phyloP scores from a whole-genome alignment of 805 yeast genomes.

The Suhomyces pyralidae region DNA sequence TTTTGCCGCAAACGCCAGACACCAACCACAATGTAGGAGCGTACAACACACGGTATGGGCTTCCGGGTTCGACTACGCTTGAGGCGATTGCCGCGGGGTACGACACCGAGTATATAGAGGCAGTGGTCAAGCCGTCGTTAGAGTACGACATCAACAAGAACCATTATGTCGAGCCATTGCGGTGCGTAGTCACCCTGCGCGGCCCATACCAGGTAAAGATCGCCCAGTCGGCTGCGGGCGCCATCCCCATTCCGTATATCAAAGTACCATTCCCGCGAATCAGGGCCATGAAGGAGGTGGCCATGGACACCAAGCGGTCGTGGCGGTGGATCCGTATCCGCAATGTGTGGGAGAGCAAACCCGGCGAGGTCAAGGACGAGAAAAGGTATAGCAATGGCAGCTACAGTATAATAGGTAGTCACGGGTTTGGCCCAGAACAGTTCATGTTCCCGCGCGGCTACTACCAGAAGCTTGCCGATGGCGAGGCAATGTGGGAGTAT shows the following conservation, averaged over 20 bases:
- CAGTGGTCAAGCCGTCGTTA: conserved; percentile 31
- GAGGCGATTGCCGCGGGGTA: conserved; percentile 25
- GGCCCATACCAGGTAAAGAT: conserved; percentile 38
- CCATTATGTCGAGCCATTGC: conserved; percentile 20
- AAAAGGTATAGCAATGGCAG: conserved; percentile 25
- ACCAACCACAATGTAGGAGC: conserved; percentile 8
- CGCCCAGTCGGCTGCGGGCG: conserved; percentile 29
- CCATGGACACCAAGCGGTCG: conserved; percentile 32
- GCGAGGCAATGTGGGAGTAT: conserved; percentile 38
- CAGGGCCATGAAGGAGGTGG: conserved; percentile 21
- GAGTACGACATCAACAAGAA: conserved; percentile 31
- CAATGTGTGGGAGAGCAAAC: conserved; percentile 26
- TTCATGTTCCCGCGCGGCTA: conserved; percentile 26
- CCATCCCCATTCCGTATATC: conserved; percentile 26
- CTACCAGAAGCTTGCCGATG: conserved; percentile 22
- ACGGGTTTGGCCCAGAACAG: conserved; percentile 27
- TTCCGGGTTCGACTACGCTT: conserved; percentile 24
- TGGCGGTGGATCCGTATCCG: conserved; percentile 19
- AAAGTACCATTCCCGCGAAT: conserved; percentile 20
- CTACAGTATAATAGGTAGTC: conserved; percentile 23
- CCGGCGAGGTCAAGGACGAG: conserved; percentile 11
- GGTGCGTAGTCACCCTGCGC: conserved; percentile 22
- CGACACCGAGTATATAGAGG: conserved; percentile 30
- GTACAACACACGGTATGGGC: conserved; percentile 8
- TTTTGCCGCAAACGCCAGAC: conserved; percentile 26